phyloP scores from a whole-genome alignment of 2,329 filamentous ascomycete genomes.

The Grosmannia penicillata region DNA sequence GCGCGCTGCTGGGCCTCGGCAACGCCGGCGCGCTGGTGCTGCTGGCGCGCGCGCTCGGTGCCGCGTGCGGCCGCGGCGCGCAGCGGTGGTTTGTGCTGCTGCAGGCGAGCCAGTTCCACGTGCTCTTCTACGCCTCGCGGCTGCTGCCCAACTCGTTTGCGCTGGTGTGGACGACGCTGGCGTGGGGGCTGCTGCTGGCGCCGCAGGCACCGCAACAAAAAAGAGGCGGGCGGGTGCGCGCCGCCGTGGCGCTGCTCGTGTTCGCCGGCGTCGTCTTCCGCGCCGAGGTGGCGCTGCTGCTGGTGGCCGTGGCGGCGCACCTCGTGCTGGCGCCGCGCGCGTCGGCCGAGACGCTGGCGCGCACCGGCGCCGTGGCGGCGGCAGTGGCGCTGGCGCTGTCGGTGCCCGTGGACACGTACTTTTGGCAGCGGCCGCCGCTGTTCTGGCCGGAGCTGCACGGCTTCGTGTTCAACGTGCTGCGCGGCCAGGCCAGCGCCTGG shows the following conservation, averaged over 20 bases:
- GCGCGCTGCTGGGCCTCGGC: conserved; percentile 60
- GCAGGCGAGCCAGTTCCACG: conserved; percentile 76
- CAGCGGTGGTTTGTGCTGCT: conserved; percentile 70
- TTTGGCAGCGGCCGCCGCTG: conserved; percentile 56
- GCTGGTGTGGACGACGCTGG: conserved; percentile 47
- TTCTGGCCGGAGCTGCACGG: conserved; percentile 84
- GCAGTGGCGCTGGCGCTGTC: conserved; percentile 53
- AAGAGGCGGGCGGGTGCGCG: conserved; percentile 44
- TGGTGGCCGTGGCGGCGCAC: conserved; percentile 51
- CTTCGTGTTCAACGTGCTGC: conserved; percentile 83
- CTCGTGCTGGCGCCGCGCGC: conserved; percentile 36
- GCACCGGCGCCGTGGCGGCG: conserved; percentile 50
- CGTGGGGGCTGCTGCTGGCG: conserved; percentile 31
- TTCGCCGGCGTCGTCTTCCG: conserved; percentile 75
- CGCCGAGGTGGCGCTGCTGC: conserved; percentile 72
- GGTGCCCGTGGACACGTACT: conserved; percentile 73
- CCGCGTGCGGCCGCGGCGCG: conserved; percentile 51
- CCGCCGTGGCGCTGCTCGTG: conserved; percentile 62
- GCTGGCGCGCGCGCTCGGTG: conserved; percentile 49
- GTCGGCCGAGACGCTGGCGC: conserved; percentile 41
- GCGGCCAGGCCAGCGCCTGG: conserved; percentile 75
- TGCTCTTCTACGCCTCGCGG: conserved; percentile 82
- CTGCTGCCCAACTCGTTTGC: conserved; percentile 96
- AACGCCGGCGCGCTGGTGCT: conserved; percentile 57
- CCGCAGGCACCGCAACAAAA: conserved; percentile 16